Evolutionary conservation across 148 eudicot genomes (phyloP).

Genomic region (Pouteria glomerata): DNA sequence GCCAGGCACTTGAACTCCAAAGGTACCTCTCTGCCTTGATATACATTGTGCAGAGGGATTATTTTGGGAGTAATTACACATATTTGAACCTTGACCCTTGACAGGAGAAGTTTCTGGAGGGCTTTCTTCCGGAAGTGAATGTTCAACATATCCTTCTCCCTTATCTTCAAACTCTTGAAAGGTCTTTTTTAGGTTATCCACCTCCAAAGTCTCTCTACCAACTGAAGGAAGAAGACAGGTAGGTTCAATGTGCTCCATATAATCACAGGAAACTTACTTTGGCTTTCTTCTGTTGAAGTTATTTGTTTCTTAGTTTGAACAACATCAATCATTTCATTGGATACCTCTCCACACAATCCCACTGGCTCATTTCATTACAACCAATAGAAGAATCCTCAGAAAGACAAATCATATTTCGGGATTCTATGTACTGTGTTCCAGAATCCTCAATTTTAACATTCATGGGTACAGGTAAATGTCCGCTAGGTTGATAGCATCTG

Average conservation of each 20-base stretch:
- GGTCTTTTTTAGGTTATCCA: conserved; percentile 4
- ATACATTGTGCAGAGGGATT: conserved; percentile 9
- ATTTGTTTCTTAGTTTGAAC: conserved; percentile 19
- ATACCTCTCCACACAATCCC: too few relatives aligned
- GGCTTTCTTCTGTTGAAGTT: conserved; percentile 11
- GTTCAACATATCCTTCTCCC: conserved; percentile 29
- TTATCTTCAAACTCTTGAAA: conserved; percentile 22
- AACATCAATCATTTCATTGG: too few relatives aligned
- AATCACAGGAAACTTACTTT: conserved; percentile 29
- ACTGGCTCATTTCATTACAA: conserved; percentile 16
- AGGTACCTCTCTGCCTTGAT: background rate
- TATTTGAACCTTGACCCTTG: conserved; percentile 18
- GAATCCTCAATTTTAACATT: conserved; percentile 33
- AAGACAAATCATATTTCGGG: conserved; percentile 6
- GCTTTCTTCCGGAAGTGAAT: conserved; percentile 7
- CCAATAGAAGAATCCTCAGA: conserved; percentile 11
- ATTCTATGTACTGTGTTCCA: conserved; percentile 17
- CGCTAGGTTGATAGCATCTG: too few relatives aligned
- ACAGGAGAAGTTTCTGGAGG: too few relatives aligned
- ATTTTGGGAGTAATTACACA: conserved; percentile 11
- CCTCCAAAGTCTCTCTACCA: conserved; percentile 12
- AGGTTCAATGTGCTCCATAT: conserved; percentile 28
- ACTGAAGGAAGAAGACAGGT: conserved; percentile 11
- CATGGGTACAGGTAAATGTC: conserved; percentile 10
- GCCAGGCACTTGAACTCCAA: conserved; percentile 9